Evolutionary conservation across 805 yeast genomes (phyloP).

Genomic region (Wickerhamomyces canadensis): DNA sequence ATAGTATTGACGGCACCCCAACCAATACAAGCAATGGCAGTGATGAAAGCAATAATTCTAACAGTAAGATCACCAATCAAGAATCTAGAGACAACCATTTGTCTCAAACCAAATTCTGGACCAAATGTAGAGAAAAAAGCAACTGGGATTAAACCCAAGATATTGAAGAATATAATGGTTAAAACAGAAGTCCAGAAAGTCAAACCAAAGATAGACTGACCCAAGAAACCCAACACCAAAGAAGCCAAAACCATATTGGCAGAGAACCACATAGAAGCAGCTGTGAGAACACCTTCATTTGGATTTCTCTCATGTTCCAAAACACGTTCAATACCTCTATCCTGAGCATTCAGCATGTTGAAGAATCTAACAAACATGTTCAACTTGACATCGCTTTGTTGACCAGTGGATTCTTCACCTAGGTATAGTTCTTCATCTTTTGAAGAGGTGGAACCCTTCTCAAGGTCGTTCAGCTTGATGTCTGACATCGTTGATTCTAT

Average conservation of each 20-base stretch:
- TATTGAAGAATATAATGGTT: conserved; percentile 63
- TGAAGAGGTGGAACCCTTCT: conserved; percentile 13
- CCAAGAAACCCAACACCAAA: conserved; percentile 69
- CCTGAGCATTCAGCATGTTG: conserved; percentile 38
- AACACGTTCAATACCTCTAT: conserved; percentile 76
- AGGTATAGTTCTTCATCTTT: conserved; percentile 15
- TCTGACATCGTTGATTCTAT: conserved; percentile 7
- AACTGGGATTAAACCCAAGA: conserved; percentile 72
- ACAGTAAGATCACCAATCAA: conserved; percentile 71
- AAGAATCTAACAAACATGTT: conserved; percentile 22
- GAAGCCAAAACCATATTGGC: conserved; percentile 88
- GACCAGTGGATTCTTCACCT: conserved; percentile 18
- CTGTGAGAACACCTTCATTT: conserved; percentile 50
- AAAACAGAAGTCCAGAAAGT: conserved; percentile 70
- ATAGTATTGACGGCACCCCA: conserved; percentile 94
- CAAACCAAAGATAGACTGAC: conserved; percentile 57
- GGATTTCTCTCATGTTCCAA: conserved; percentile 75
- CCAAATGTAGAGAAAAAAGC: conserved; percentile 84
- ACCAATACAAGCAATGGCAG: conserved; percentile 83
- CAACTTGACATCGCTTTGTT: conserved; percentile 12
- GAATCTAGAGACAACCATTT: conserved; percentile 75
- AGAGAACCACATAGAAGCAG: conserved; percentile 87
- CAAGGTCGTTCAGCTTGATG: conserved; percentile 18
- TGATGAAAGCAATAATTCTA: conserved; percentile 72
- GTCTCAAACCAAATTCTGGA: conserved; percentile 80